Evolutionary conservation across 2,329 filamentous ascomycete genomes (phyloP).

Genomic region (Apiospora marii): DNA sequence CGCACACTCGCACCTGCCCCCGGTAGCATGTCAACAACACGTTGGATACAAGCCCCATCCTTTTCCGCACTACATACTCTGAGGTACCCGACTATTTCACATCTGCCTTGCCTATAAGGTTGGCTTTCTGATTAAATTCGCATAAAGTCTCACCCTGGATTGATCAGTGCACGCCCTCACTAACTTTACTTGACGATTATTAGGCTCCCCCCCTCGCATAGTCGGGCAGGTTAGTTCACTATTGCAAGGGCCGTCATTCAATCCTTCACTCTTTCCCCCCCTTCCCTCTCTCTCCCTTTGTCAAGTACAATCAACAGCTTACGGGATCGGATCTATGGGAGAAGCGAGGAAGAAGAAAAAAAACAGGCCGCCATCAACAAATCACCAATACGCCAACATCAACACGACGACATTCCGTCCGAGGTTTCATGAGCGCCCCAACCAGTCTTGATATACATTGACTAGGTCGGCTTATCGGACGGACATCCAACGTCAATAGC

Average conservation of each 20-base stretch:
- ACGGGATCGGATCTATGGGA: neutral
- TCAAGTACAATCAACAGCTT: neutral
- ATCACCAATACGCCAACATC: slow-evolving; percentile 12
- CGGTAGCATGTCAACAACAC: neutral
- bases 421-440: slow-evolving; percentile 15
- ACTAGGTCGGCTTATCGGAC: slow-evolving; percentile 2
- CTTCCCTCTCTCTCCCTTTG: neutral
- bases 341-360: neutral
- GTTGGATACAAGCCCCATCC: slow-evolving; percentile 15
- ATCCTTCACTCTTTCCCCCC: slow-evolving; percentile 2
- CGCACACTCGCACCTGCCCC: neutral
- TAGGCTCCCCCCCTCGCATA: slow-evolving; percentile 19
- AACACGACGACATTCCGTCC: neutral
- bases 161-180: slow-evolving; percentile 21
- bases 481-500: slow-evolving; percentile 18
- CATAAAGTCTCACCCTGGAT: slow-evolving; percentile 22
- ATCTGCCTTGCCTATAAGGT: slow-evolving; percentile 22
- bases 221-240: slow-evolving; percentile 17
- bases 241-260: slow-evolving; percentile 19
- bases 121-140: slow-evolving; percentile 20
- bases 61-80: slow-evolving; percentile 14
- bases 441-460: slow-evolving; percentile 7
- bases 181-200: slow-evolving; percentile 21
- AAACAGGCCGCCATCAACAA: neutral
- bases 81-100: slow-evolving; percentile 19